Base-by-base conservation (phyloP, 176 grass and related monocot genomes). In the Avena atlantica region DNA sequence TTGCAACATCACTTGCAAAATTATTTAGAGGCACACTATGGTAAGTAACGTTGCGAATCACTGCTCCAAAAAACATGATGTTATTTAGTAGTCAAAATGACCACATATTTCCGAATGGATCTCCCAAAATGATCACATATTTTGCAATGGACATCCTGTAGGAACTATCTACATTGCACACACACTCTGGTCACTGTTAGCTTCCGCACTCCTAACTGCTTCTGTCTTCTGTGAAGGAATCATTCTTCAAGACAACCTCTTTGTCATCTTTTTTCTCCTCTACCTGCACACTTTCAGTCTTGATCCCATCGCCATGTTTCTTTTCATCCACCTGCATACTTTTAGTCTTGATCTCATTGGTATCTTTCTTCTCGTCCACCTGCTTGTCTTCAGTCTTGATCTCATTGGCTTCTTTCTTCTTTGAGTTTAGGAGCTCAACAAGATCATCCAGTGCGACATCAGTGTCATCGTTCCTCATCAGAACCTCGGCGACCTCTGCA, bases 401-500 rank as follows among this genome's bases (percentile, higher is more conserved):
- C 71, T 81, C 82, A 17, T 34, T 80, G 56, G 12, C 70, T 19
- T 81, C 85, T 37, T 83, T 89, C 55, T 34, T 80, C 85, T 89
- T 93, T 76, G 84, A 64, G 20, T 78, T 84, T 5, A 94, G 88
- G 71, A 90, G 47, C 23, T 90, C 51, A 16, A 90, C 42, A 12
- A 95, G 72, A 53, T 87, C 88, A 19, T 78, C 48, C 49, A 93
- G 83, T 1, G 83, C 95, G 10, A n/a, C 60, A 47, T 90, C 45
- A 6, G 47, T 59, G 25, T 90, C 65, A 1, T 93, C 89, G 10
- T 83, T 93, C 83, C 91, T 93, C 85, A 98, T 95, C 59, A 98
- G 85, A 48, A 86, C 80, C 80, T 98, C 95, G 0, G 93, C 88
- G 1, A 98, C 91, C 65, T 95, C 91, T 12, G 95, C 95, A 3